Base-by-base conservation (phyloP, 805 yeast species). In the Schizosaccharomyces lindneri region DNA sequence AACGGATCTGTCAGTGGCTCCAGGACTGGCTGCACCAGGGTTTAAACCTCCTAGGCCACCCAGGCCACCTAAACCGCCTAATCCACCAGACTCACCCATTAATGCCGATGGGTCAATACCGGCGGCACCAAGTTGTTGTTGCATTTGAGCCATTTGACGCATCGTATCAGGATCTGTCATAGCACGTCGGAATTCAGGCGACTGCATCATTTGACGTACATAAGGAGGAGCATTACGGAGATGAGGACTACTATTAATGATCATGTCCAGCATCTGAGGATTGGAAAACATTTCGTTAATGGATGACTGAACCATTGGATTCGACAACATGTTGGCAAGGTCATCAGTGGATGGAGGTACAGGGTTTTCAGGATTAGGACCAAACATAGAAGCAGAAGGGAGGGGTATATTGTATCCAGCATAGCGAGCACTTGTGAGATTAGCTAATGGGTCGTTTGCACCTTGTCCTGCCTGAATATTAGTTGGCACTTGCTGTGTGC, bases 351-450 rank as follows among this genome's bases (percentile, higher is more conserved):
- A 82, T 13, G 95, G 89, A 67, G 83, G 73, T 17, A 59, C 39
- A 19, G 55, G 31, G 19, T 39, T 65, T 19, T 97, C 97, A 51
- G 95, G 95, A 71, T 89, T 97, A 32, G 95, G 89, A 1, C 96
- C 96, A 74, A 90, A 88, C 84, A 87, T 79, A 59, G 83, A 80
- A 0, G 87, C 87, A 2, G 85, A 78, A 4, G 98, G 97, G 72
- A 93, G 76, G 67, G 87, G 89, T 6, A 88, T 79, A 4, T 59
- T 41, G 67, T 81, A 82, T 0, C 98, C 98, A 2, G 97, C 97
- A 69, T 88, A 93, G 62, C 97, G 80, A 1, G 97, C 97, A 60
- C 95, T 90, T 0, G 97, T 90, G 65, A 90, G 76, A 65, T 85
- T 96, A 11, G 95, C 89, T 68, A 93, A 76, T 46, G 95, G 95